A percentile compares a stretch with the other conserved stretches of the same genome.
These are phyloP conservation scores for Linnemannia exigua DNA, from an alignment of 192 early-diverging fungal genomes.

Conservation along the genomic window DNA sequence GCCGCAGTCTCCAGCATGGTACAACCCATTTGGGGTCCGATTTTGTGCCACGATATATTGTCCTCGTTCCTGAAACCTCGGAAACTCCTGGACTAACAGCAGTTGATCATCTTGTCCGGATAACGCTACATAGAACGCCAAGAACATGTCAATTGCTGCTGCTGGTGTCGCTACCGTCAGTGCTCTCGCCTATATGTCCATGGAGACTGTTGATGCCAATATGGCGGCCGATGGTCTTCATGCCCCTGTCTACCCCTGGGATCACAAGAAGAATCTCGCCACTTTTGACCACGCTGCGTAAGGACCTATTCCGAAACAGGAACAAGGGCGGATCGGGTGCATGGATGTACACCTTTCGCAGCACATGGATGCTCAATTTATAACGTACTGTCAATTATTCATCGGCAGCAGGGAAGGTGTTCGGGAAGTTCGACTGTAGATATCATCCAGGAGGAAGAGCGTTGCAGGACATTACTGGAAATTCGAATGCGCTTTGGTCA, in stretches of 20 bases:
- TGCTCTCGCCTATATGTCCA: constrained; percentile 42
- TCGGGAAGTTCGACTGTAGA: neutral
- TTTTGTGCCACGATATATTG: neutral
- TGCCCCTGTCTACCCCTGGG: constrained; percentile 90
- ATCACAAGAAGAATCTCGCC: constrained; percentile 82
- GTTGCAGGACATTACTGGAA: neutral
- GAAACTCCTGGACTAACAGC: neutral
- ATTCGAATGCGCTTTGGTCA: neutral
- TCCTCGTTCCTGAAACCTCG: neutral
- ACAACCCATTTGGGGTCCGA: neutral
- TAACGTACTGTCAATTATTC: neutral
- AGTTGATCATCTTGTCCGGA: neutral
- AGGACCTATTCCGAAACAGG: constrained; percentile 1
- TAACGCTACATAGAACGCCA: constrained; percentile 29
- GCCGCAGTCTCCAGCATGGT: constrained; percentile 49
- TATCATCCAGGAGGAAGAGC: neutral
- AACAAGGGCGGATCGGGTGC: neutral
- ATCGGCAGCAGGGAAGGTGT: neutral
- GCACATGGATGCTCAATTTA: neutral
- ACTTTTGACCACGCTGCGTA: constrained; percentile 96
- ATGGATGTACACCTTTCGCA: neutral
- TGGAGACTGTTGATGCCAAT: constrained; percentile 75
- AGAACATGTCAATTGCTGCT: constrained; percentile 48
- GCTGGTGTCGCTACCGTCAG: constrained; percentile 52
- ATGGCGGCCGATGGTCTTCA: constrained; percentile 95